phyloP scores from a whole-genome alignment of 192 early-diverging fungal species.

The Coemansia sp. region DNA sequence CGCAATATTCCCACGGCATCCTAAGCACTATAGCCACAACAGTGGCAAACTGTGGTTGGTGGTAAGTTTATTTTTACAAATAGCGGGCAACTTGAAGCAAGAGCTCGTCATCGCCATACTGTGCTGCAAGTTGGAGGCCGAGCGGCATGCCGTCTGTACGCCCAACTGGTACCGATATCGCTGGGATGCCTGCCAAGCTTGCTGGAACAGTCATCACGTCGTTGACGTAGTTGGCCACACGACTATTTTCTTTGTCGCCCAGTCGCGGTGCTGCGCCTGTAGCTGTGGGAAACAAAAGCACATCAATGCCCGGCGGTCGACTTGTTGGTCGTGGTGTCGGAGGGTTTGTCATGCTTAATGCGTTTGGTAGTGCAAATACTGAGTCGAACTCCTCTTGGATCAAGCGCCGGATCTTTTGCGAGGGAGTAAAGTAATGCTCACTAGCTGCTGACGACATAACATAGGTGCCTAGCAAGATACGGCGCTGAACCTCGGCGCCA shows the following conservation, averaged over 20 bases:
- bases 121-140: conserved; percentile 83
- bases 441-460: conserved; percentile 74
- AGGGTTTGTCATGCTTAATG: conserved; percentile 24
- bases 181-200: conserved; percentile 80
- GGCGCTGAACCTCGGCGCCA: conserved; percentile 75
- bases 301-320: conserved; percentile 57
- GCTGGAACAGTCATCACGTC: conserved; percentile 92
- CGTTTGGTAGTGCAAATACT: conserved; percentile 69
- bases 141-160: conserved; percentile 60
- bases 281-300: conserved; percentile 77
- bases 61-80: not conserved
- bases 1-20: not conserved
- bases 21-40: not conserved
- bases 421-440: conserved; percentile 71
- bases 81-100: conserved; percentile 32
- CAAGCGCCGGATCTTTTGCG: conserved; percentile 78
- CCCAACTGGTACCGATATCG: conserved; percentile 66
- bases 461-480: conserved; percentile 85
- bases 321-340: not conserved
- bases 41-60: not conserved
- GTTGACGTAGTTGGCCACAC: conserved; percentile 67
- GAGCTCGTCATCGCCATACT: conserved; percentile 77
- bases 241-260: conserved; percentile 26
- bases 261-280: conserved; percentile 71
- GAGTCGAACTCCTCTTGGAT: conserved; percentile 77